A percentile compares a stretch with the other conserved stretches of the same genome.
Conservation (phyloP, 768 basidiomycete genomes). For the Leccinum uliginosum region DNA sequence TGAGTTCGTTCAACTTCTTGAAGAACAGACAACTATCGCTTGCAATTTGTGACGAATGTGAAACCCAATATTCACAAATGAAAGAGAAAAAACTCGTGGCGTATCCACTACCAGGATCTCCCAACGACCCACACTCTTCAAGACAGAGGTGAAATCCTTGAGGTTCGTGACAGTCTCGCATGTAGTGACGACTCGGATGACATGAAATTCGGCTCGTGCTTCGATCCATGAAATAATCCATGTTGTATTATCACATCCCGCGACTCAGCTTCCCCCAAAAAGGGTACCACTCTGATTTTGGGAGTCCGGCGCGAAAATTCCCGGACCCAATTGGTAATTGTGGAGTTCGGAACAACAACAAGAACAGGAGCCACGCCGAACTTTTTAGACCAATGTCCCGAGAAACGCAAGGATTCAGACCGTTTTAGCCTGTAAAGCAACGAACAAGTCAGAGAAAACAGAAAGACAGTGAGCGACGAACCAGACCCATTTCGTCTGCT, state of each 20-base stretch:
- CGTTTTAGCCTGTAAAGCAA: slow-evolving; percentile 66
- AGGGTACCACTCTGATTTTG: slow-evolving; percentile 72
- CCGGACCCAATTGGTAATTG: slow-evolving; percentile 91
- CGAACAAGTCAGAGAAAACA: not conserved
- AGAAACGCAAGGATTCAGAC: slow-evolving; percentile 88
- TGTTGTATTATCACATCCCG: slow-evolving; percentile 77
- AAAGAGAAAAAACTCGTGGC: slow-evolving; percentile 51
- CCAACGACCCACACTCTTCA: slow-evolving; percentile 82
- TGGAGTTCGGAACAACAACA: slow-evolving; percentile 94
- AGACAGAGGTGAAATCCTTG: slow-evolving; percentile 69
- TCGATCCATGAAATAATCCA: slow-evolving; percentile 66
- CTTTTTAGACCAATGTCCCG: slow-evolving; percentile 52
- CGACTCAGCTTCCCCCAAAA: slow-evolving; percentile 74
- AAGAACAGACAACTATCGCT: slow-evolving; percentile 76
- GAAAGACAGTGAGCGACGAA: slow-evolving; percentile 30
- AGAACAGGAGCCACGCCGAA: slow-evolving; percentile 72
- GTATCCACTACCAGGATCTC: slow-evolving; percentile 87
- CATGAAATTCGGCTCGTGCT: slow-evolving; percentile 68
- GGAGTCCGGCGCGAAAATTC: slow-evolving; percentile 83
- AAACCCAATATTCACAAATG: not conserved
- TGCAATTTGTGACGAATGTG: slow-evolving; percentile 56
- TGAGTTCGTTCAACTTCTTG: slow-evolving; percentile 76
- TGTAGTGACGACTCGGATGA: slow-evolving; percentile 89
- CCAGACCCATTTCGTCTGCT: slow-evolving; percentile 97
- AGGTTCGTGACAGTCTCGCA: slow-evolving; percentile 74